Percentiles rank a stretch among this genome's conserved stretches.
Evolutionary conservation across 495 filamentous ascomycete species (phyloP).

Genomic region (Thozetella sp.): DNA sequence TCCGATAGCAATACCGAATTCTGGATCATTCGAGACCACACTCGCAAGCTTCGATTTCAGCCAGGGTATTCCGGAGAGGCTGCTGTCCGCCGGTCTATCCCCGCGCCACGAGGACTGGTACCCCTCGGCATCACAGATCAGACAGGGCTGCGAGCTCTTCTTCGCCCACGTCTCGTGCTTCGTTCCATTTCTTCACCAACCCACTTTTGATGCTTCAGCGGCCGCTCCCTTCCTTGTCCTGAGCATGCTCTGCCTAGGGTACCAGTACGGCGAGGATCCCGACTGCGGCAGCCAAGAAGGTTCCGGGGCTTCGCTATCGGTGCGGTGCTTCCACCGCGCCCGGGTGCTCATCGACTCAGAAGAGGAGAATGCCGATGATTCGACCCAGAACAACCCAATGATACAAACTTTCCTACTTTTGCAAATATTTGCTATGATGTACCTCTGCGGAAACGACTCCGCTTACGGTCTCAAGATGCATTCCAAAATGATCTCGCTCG

Average conservation of each 20-base stretch:
- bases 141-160: slow-evolving; percentile 28
- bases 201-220: slow-evolving; percentile 28
- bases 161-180: slow-evolving; percentile 31
- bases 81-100: slow-evolving; percentile 14
- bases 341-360: slow-evolving; percentile 20
- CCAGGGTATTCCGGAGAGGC: slow-evolving; percentile 4
- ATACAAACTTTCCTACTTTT: slow-evolving; percentile 34
- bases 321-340: slow-evolving; percentile 32
- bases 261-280: slow-evolving; percentile 38
- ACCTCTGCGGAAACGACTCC: slow-evolving; percentile 31
- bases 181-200: slow-evolving; percentile 32
- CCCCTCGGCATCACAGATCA: slow-evolving; percentile 23
- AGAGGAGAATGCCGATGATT: slow-evolving; percentile 9
- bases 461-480: slow-evolving; percentile 31
- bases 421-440: slow-evolving; percentile 38
- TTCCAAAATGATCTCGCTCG: slow-evolving; percentile 32
- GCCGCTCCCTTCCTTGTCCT: slow-evolving; percentile 20
- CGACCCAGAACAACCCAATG: slow-evolving; percentile 12
- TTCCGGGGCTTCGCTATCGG: slow-evolving; percentile 25
- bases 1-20: background rate
- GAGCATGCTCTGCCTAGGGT: slow-evolving; percentile 34
- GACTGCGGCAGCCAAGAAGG: slow-evolving; percentile 24
- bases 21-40: slow-evolving; percentile 7
- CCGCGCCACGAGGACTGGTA: slow-evolving; percentile 25
- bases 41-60: slow-evolving; percentile 1